Evolutionary conservation across 129 eudicot species (phyloP).

Genomic region (Centrapalus pauciflorus): DNA sequence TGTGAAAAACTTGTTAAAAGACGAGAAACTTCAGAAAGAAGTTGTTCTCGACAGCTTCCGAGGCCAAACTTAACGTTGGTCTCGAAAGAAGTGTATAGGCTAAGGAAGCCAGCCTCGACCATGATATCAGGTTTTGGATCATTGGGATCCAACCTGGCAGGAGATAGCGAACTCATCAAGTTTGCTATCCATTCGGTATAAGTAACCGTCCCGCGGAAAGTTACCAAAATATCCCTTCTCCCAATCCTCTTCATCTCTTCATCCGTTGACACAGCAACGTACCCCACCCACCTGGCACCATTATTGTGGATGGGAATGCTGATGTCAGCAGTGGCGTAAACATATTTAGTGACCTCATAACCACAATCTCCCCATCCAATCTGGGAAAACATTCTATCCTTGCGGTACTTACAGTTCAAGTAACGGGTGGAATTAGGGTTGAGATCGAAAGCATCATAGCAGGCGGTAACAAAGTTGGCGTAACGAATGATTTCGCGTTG

Average conservation of each 20-base stretch:
- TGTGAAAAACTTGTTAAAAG: conserved; percentile 35
- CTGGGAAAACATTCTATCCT: conserved; percentile 30
- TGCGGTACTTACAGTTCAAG: conserved; percentile 60
- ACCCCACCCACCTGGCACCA: conserved; percentile 57
- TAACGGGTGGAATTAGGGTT: conserved; percentile 44
- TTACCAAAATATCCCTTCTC: conserved; percentile 52
- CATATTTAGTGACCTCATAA: conserved; percentile 60
- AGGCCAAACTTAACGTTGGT: conserved; percentile 39
- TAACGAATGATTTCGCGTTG: conserved; percentile 56
- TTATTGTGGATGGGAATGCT: conserved; percentile 32
- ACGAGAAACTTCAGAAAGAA: conserved; percentile 46
- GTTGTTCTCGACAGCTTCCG: conserved; percentile 58
- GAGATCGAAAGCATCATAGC: conserved; percentile 61
- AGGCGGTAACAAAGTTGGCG: conserved; percentile 49
- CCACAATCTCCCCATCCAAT: conserved; percentile 53
- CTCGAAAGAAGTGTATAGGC: conserved; percentile 52
- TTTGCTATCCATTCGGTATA: conserved; percentile 59
- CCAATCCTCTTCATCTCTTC: conserved; percentile 40
- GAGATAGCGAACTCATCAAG: conserved; percentile 54
- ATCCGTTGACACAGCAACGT: conserved; percentile 45
- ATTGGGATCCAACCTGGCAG: conserved; percentile 60
- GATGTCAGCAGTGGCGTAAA: conserved; percentile 55
- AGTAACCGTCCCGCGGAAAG: conserved; percentile 64
- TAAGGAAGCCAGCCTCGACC: conserved; percentile 59
- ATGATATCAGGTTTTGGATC: conserved; percentile 44